A percentile compares a stretch with the other conserved stretches of the same genome.
These are phyloP conservation scores for Erodium moschatum DNA, from an alignment of 441 rosid species.

Conservation along the genomic window DNA sequence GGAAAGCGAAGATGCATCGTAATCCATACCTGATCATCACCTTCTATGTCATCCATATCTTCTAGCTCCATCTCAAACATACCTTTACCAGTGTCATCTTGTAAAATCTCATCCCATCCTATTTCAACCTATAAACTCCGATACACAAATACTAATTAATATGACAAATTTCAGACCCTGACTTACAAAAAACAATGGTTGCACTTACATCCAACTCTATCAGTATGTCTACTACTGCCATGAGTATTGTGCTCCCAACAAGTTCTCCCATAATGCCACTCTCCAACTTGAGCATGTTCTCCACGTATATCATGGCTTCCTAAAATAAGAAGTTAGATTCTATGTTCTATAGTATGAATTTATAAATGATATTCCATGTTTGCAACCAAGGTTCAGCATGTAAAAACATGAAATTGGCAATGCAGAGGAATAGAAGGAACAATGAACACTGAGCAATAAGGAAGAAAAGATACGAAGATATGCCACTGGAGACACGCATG, in stretches of 20 bases:
- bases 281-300: slow-evolving; percentile 71
- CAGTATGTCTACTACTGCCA: slow-evolving; percentile 55
- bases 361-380: neutral
- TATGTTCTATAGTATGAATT: neutral
- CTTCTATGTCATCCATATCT: slow-evolving; percentile 37
- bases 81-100: slow-evolving; percentile 57
- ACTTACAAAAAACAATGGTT: slow-evolving; percentile 2
- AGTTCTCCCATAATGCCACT: slow-evolving; percentile 54
- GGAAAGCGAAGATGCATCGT: neutral
- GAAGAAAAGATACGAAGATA: too few species aligned
- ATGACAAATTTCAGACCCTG: neutral
- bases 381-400: neutral
- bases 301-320: slow-evolving; percentile 45
- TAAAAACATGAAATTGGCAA: neutral
- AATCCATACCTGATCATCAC: slow-evolving; percentile 40
- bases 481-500: too few species aligned
- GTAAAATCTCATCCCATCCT: slow-evolving; percentile 59
- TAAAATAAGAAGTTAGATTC: slow-evolving; percentile 19
- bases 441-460: neutral
- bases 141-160: slow-evolving; percentile 11
- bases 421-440: neutral
- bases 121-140: slow-evolving; percentile 49
- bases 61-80: slow-evolving; percentile 74
- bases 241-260: slow-evolving; percentile 56
- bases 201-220: slow-evolving; percentile 72